Percentiles rank a stretch among this genome's conserved stretches.
These are phyloP conservation scores for Cystoderma amianthinum DNA, from an alignment of 768 basidiomycete species.

Conservation along the genomic window DNA sequence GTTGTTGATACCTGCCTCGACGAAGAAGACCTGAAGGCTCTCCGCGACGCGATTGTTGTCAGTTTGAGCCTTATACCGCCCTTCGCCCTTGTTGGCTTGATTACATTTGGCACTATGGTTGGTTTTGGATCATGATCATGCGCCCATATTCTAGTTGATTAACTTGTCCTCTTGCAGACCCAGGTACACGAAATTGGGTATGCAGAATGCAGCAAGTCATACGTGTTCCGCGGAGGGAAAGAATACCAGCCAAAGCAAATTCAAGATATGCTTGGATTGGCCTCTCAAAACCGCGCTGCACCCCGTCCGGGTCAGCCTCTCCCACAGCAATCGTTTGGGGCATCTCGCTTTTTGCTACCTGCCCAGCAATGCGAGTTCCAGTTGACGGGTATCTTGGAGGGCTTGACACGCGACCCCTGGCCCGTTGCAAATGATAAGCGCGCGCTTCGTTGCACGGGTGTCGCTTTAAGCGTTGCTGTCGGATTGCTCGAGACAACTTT, in stretches of 20 bases:
- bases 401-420: slow-evolving; percentile 89
- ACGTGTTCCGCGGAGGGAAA: slow-evolving; percentile 97
- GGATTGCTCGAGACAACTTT: slow-evolving; percentile 91
- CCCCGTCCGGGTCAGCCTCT: slow-evolving; percentile 82
- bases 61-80: slow-evolving; percentile 90
- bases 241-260: slow-evolving; percentile 96
- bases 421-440: slow-evolving; percentile 94
- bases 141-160: too few species aligned
- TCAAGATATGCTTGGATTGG: slow-evolving; percentile 94
- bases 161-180: slow-evolving; percentile 65
- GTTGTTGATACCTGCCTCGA: slow-evolving; percentile 97
- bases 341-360: slow-evolving; percentile 88
- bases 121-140: slow-evolving; percentile 16
- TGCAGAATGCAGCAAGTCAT: slow-evolving; percentile 93
- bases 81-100: slow-evolving; percentile 89
- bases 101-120: slow-evolving; percentile 98
- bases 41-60: slow-evolving; percentile 92
- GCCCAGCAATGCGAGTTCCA: slow-evolving; percentile 93
- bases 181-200: slow-evolving; percentile 99
- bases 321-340: slow-evolving; percentile 75
- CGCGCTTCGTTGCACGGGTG: slow-evolving; percentile 89
- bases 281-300: slow-evolving; percentile 71
- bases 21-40: slow-evolving; percentile 91
- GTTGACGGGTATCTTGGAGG: slow-evolving; percentile 87
- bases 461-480: slow-evolving; percentile 89